A percentile compares a stretch with the other conserved stretches of the same genome.
Conservation (phyloP, 202 grass and related monocot species). For the Miscanthus sacchariflorus region DNA sequence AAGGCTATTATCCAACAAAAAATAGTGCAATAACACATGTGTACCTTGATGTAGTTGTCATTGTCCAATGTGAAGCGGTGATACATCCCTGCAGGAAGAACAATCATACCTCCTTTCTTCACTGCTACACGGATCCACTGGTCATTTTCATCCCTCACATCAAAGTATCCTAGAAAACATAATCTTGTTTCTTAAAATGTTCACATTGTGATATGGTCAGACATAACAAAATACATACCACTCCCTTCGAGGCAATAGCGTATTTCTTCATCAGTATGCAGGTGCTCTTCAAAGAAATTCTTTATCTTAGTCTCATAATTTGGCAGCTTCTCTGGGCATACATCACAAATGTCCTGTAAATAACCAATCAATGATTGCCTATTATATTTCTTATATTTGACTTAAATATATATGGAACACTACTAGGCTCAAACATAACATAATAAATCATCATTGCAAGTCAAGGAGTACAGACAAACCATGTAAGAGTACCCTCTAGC, state of each 20-base stretch:
- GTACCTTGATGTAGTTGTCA: slow-evolving; percentile 88
- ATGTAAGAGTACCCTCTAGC: slow-evolving; percentile 80
- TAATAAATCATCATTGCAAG: background rate
- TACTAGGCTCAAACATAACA: background rate
- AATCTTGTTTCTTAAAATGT: slow-evolving; percentile 1
- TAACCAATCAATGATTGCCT: background rate
- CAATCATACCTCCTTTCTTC: slow-evolving; percentile 95
- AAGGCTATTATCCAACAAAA: background rate
- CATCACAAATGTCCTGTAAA: slow-evolving; percentile 87
- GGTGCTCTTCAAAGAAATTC: slow-evolving; percentile 91
- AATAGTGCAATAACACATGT: background rate
- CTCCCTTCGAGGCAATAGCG: slow-evolving; percentile 94
- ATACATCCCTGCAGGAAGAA: slow-evolving; percentile 88
- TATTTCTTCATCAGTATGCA: slow-evolving; percentile 94
- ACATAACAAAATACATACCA: slow-evolving; percentile 57
- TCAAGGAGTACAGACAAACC: slow-evolving; percentile 43
- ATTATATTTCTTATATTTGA: slow-evolving; percentile 10
- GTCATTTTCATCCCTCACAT: slow-evolving; percentile 79
- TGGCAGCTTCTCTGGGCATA: slow-evolving; percentile 81
- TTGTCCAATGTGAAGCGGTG: slow-evolving; percentile 87
- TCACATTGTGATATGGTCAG: background rate
- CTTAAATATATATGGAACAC: background rate
- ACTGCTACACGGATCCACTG: slow-evolving; percentile 81
- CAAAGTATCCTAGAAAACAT: slow-evolving; percentile 70
- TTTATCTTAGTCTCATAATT: slow-evolving; percentile 89